Percentiles rank a stretch among this genome's conserved stretches.
phyloP scores from a whole-genome alignment of 257 asterid species.

The Cinchona pubescens region DNA sequence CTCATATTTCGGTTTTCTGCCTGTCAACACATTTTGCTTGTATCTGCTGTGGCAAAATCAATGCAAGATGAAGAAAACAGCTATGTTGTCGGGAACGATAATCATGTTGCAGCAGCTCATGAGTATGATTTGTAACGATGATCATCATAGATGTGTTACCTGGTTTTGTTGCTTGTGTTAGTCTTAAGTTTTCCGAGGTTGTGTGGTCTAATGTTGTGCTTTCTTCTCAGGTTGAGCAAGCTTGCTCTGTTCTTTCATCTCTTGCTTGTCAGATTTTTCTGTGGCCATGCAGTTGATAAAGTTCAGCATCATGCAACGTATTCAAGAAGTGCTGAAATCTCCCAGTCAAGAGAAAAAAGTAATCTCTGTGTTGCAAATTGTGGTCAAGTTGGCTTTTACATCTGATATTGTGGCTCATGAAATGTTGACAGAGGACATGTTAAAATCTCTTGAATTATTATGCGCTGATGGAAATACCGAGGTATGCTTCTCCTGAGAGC shows the following conservation, averaged over 20 bases:
- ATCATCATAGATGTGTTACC: conserved; percentile 85
- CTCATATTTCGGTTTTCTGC: conserved; percentile 99
- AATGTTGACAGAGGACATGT: conserved; percentile 80
- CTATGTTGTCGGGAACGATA: conserved; percentile 92
- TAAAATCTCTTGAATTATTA: conserved; percentile 72
- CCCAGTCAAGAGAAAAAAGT: conserved; percentile 79
- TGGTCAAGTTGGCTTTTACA: conserved; percentile 79
- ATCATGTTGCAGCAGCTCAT: conserved; percentile 98
- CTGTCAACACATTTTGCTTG: conserved; percentile 97
- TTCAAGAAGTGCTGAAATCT: conserved; percentile 82
- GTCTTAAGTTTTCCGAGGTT: conserved; percentile 14
- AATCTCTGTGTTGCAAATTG: conserved; percentile 83
- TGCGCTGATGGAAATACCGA: conserved; percentile 81
- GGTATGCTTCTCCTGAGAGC: conserved; percentile 50
- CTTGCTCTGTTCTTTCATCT: conserved; percentile 90
- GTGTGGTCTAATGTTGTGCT: conserved; percentile 23
- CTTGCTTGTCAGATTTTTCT: conserved; percentile 85
- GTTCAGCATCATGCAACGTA: conserved; percentile 94
- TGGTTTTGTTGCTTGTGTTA: conserved; percentile 16
- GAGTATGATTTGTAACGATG: conserved; percentile 97
- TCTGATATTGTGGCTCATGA: conserved; percentile 89
- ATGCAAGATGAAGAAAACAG: conserved; percentile 95
- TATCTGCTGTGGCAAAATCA: conserved; percentile 96
- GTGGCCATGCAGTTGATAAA: conserved; percentile 94
- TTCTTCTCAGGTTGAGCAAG: conserved; percentile 82